A percentile compares a stretch with the other conserved stretches of the same genome.
phyloP scores from a whole-genome alignment of 208 protist species.

The Leishmania turanica region DNA sequence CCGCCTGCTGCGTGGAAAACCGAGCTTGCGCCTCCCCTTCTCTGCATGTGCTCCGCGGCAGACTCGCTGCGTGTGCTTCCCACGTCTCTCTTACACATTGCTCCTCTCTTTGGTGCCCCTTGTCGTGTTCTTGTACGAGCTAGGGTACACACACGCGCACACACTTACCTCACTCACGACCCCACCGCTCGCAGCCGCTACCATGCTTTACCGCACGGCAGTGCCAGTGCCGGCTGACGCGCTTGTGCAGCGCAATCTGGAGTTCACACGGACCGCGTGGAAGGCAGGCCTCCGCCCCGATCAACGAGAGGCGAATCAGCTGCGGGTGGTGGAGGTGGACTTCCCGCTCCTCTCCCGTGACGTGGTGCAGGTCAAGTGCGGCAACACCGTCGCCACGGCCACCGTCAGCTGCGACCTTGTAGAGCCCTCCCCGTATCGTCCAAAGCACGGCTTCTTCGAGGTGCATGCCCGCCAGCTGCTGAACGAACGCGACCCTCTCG shows the following conservation, averaged over 20 bases:
- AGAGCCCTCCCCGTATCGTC: conserved; percentile 92
- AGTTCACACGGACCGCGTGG: conserved; percentile 73
- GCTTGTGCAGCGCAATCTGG: conserved; percentile 62
- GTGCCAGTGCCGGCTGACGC: conserved; percentile 58
- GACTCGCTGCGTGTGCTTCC: neutral
- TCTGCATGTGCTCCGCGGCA: neutral
- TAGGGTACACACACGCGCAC: neutral
- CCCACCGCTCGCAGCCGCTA: neutral
- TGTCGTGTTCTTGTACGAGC: neutral
- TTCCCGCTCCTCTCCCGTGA: conserved; percentile 77
- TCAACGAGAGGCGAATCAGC: conserved; percentile 68
- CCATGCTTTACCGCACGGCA: conserved; percentile 46
- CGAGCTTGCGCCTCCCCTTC: neutral
- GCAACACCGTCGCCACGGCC: conserved; percentile 87
- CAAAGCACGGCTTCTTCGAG: conserved; percentile 95
- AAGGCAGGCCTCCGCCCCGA: conserved; percentile 71
- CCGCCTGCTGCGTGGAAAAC: neutral
- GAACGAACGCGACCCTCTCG: conserved; percentile 66
- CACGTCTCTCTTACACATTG: neutral
- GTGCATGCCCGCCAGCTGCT: conserved; percentile 90
- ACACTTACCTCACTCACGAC: neutral
- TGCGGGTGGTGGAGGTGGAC: conserved; percentile 69
- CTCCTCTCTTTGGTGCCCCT: neutral
- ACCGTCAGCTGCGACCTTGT: conserved; percentile 90
- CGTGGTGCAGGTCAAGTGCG: conserved; percentile 83